phyloP scores from a whole-genome alignment of 2,329 filamentous ascomycete genomes.

The Ustulina deusta region DNA sequence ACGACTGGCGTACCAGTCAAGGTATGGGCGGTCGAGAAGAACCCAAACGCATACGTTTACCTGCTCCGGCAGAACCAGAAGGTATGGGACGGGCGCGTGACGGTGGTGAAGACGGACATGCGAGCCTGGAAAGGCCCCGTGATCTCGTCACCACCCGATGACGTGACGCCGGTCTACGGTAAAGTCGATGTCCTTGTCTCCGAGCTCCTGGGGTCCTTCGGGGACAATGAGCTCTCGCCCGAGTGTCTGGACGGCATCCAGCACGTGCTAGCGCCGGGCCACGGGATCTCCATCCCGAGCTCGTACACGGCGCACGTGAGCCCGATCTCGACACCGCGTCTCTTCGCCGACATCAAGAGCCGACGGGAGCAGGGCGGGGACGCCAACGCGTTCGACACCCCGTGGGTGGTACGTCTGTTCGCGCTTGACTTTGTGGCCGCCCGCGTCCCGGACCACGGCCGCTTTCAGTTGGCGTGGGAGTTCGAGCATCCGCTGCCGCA shows the following conservation, averaged over 20 bases:
- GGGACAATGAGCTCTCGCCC: constrained; percentile 95
- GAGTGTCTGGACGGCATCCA: constrained; percentile 98
- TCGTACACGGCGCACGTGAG: constrained; percentile 94
- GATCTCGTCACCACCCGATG: constrained; percentile 54
- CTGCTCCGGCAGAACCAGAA: constrained; percentile 86
- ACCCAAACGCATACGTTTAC: constrained; percentile 96
- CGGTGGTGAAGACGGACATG: constrained; percentile 96
- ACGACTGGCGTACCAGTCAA: constrained; percentile 81
- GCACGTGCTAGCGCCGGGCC: constrained; percentile 79
- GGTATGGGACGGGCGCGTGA: constrained; percentile 84
- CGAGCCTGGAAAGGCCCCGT: constrained; percentile 90
- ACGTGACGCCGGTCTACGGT: constrained; percentile 62
- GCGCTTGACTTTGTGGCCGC: constrained; percentile 88
- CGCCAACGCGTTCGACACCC: constrained; percentile 83
- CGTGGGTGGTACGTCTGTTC: constrained; percentile 94
- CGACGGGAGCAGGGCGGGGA: constrained; percentile 70
- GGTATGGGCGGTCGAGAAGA: constrained; percentile 96
- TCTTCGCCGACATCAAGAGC: constrained; percentile 82
- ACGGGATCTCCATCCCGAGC: constrained; percentile 92
- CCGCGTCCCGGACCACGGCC: constrained; percentile 65
- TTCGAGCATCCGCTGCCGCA: constrained; percentile 80
- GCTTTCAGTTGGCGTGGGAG: constrained; percentile 83
- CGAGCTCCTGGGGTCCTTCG: constrained; percentile 94
- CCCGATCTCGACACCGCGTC: constrained; percentile 88
- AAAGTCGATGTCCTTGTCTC: constrained; percentile 94